phyloP scores from a whole-genome alignment of 1,284 basidiomycete species.

The Wallemia ichthyophaga region DNA sequence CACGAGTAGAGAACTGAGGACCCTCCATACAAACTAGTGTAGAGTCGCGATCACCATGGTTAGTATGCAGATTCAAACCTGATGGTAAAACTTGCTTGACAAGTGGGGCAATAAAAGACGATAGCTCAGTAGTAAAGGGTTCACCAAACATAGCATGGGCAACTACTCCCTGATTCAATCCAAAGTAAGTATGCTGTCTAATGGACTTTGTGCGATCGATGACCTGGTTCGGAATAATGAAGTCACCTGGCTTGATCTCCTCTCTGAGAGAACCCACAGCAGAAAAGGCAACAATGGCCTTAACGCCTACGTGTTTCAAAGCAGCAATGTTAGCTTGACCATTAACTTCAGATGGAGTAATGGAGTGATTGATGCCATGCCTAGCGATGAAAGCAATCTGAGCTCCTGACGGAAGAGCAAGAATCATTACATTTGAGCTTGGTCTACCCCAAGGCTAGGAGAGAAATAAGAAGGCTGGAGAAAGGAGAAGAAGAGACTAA shows the following conservation, averaged over 20 bases:
- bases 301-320: slow-evolving; percentile 66
- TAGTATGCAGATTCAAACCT: slow-evolving; percentile 26
- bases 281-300: slow-evolving; percentile 69
- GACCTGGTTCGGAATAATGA: slow-evolving; percentile 65
- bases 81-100: slow-evolving; percentile 32
- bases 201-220: slow-evolving; percentile 90
- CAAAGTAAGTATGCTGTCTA: slow-evolving; percentile 59
- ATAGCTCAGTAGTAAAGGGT: slow-evolving; percentile 39
- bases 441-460: slow-evolving; percentile 71
- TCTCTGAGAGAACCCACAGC: slow-evolving; percentile 89
- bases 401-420: slow-evolving; percentile 40
- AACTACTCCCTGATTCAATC: slow-evolving; percentile 37
- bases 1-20: slow-evolving; percentile 73
- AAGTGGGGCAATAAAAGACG: slow-evolving; percentile 33
- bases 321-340: slow-evolving; percentile 80
- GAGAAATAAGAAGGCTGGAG: slow-evolving; percentile 2
- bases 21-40: slow-evolving; percentile 93
- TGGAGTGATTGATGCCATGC: slow-evolving; percentile 48
- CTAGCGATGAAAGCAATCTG: slow-evolving; percentile 72
- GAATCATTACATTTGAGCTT: slow-evolving; percentile 70
- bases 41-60: slow-evolving; percentile 31
- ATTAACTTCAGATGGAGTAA: slow-evolving; percentile 44
- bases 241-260: slow-evolving; percentile 43
- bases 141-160: slow-evolving; percentile 87
- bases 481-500: slow-evolving; percentile 6